Conservation (phyloP, 805 yeast species). For the Wickerhamiella occidentalis region DNA sequence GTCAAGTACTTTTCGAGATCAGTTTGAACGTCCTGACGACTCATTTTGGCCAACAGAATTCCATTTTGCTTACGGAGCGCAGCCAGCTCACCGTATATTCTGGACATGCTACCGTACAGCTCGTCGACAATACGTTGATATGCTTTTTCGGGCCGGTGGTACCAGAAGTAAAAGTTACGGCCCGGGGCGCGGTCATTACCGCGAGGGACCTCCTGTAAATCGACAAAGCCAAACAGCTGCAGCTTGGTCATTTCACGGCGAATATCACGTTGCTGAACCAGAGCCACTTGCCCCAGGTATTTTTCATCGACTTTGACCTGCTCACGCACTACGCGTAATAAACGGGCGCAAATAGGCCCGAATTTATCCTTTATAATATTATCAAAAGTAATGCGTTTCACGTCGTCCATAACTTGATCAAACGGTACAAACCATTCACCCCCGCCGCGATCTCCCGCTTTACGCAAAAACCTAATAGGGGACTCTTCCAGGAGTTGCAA, state of each 20-base stretch:
- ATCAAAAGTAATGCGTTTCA: conserved; percentile 28
- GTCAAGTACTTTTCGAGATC: conserved; percentile 62
- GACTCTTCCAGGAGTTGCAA: conserved; percentile 44
- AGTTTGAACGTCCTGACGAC: conserved; percentile 82
- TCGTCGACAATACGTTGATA: conserved; percentile 38
- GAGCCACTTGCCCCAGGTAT: conserved; percentile 56
- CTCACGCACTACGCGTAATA: conserved; percentile 63
- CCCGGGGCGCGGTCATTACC: conserved; percentile 85
- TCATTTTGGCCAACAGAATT: conserved; percentile 63
- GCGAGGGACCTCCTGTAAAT: conserved; percentile 87
- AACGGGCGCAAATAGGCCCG: conserved; percentile 48
- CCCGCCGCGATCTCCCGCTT: conserved; percentile 42
- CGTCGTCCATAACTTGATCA: conserved; percentile 21
- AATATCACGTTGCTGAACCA: conserved; percentile 66
- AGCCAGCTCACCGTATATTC: conserved; percentile 27
- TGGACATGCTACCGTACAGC: conserved; percentile 38
- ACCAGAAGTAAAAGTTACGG: conserved; percentile 72
- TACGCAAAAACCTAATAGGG: conserved; percentile 45
- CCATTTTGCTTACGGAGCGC: conserved; percentile 44
- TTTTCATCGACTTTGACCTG: conserved; percentile 75
- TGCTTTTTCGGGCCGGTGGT: conserved; percentile 47
- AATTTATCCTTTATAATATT: conserved; percentile 26
- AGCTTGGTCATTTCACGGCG: conserved; percentile 58
- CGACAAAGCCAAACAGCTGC: conserved; percentile 58
- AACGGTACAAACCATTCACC: conserved; percentile 35